These are phyloP conservation scores for Mediolabrus comicus DNA, from an alignment of 108 stramenopile species.

Conservation along the genomic window DNA sequence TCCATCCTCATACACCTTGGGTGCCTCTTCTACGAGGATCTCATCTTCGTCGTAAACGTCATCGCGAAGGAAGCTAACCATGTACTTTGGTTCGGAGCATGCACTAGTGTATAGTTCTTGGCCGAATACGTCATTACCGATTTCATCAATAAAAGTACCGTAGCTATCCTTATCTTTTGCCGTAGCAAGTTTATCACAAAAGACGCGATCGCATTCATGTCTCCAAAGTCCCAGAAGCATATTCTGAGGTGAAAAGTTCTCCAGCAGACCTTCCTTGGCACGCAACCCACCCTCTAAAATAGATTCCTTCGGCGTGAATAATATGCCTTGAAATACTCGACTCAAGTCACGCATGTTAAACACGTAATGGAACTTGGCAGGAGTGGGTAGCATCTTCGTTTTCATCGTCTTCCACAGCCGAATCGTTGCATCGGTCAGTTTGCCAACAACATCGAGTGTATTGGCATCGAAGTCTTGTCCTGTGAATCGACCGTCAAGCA, in stretches of 20 bases:
- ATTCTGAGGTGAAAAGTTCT: constrained; percentile 50
- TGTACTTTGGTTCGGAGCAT: constrained; percentile 55
- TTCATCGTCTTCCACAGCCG: constrained; percentile 80
- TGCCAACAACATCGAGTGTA: constrained; percentile 54
- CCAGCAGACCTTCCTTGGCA: constrained; percentile 44
- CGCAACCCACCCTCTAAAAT: constrained; percentile 65
- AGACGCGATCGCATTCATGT: constrained; percentile 90
- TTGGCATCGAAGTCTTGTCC: constrained; percentile 51
- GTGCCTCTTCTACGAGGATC: constrained; percentile 78
- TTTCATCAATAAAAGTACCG: constrained; percentile 54
- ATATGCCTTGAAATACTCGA: constrained; percentile 88
- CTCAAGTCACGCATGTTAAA: constrained; percentile 92
- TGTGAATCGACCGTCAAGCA: constrained; percentile 80
- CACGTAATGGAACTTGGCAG: constrained; percentile 92
- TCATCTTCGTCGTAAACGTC: constrained; percentile 87
- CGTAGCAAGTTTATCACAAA: constrained; percentile 85
- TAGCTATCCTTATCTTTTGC: constrained; percentile 83
- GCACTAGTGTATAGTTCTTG: constrained; percentile 34
- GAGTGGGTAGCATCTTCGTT: constrained; percentile 89
- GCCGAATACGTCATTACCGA: constrained; percentile 56
- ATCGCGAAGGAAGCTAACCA: constrained; percentile 90
- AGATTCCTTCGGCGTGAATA: constrained; percentile 82
- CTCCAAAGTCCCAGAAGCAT: constrained; percentile 78
- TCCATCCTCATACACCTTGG: constrained; percentile 89
- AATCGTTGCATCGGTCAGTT: constrained; percentile 84